These are phyloP conservation scores for Teunomyces pallodes DNA, from an alignment of 805 yeast species.

Conservation along the genomic window DNA sequence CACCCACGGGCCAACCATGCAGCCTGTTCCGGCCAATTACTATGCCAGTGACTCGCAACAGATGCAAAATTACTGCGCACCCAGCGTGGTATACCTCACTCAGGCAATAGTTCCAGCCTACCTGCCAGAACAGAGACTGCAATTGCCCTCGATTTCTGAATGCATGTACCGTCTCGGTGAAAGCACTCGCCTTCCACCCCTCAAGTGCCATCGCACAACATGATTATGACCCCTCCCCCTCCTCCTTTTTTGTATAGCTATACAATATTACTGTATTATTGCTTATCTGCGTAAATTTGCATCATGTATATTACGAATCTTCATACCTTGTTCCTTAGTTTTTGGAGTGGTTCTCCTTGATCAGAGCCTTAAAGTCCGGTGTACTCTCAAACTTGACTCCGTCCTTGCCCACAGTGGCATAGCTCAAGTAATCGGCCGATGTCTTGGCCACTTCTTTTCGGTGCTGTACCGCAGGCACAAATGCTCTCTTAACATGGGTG, in stretches of 20 bases:
- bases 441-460: constrained; percentile 3
- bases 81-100: neutral
- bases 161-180: constrained; percentile 1
- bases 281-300: too few species aligned
- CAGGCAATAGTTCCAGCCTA: neutral
- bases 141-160: neutral
- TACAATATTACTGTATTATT: too few species aligned
- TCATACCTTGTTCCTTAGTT: neutral
- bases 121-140: neutral
- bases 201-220: neutral
- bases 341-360: neutral
- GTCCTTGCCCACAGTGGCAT: constrained; percentile 43
- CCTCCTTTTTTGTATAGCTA: too few species aligned
- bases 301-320: too few species aligned
- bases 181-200: constrained; percentile 2
- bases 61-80: neutral
- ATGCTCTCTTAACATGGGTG: neutral
- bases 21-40: neutral
- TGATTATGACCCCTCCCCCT: neutral
- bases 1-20: neutral
- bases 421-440: constrained; percentile 47
- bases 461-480: neutral
- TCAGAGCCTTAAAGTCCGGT: constrained; percentile 28
- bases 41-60: neutral
- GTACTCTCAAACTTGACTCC: constrained; percentile 44